Evolutionary conservation across 1,284 basidiomycete genomes (phyloP), one percentile per base, ranked within the genome.

Genomic region (Ceratobasidium theobromae): DNA sequence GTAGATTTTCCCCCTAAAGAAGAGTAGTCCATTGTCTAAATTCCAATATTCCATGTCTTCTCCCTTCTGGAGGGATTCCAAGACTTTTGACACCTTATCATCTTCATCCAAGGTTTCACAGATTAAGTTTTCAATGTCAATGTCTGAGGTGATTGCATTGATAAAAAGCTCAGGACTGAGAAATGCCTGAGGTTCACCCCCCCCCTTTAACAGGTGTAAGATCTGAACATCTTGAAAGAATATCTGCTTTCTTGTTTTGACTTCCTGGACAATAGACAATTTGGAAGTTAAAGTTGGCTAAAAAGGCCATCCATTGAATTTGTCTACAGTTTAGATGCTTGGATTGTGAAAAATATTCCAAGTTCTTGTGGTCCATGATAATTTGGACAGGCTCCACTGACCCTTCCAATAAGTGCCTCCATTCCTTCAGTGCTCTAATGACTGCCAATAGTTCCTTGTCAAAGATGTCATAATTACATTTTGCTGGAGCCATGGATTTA

Each of bases 401-500:
- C 0, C 48, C 48, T 51, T 64, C 35, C n/a, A 64, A 30, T 0
- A 52, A 35, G 23, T 35, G 25, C 1, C 60, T 3, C 60, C 48
- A 64, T 12, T 51, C 40, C 49, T 51, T 51, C 18, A 38, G 32
- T 2, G 5, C n/a, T 21, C 35, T 38, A 9, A 64, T 51, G 2
- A 64, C 27, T 4, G 48, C 58, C 5, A 64, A 40, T 16, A 64
- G 11, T 21, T 64, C 58, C 30, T 49, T 51, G 25, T 64, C n/a
- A 40, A 23, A 51, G 11, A 64, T 64, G 33, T 64, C 46, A 33
- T 64, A 52, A 21, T 64, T 52, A 2, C 46, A 8, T 27, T 64
- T 33, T 1, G 77, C 71, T 0, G 71, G 60, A 16, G 53, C 9
- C 18, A 58, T 4, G 27, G 32, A n/a, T 57, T n/a, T n/a, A n/a